Percentiles rank a stretch among this genome's conserved stretches.
phyloP scores from a whole-genome alignment of 2,329 filamentous ascomycete genomes.

The Fusarium falciforme region DNA sequence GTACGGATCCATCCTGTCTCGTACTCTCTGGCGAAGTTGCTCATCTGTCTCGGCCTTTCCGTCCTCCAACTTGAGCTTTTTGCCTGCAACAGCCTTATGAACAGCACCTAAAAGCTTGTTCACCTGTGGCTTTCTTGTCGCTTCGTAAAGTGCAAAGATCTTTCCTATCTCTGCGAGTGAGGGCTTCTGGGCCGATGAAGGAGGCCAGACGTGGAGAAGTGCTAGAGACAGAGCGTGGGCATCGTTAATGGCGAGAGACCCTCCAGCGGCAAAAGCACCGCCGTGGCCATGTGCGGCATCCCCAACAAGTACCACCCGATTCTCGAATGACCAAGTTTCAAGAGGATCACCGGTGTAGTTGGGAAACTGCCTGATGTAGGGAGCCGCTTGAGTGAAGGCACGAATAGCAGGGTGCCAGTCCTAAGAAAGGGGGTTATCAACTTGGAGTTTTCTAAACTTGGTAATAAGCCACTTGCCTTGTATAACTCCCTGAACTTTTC shows the following conservation, averaged over 20 bases:
- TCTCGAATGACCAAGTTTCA: not conserved
- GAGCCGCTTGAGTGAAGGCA: not conserved
- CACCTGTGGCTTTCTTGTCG: not conserved
- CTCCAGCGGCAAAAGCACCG: not conserved
- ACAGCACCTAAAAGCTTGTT: not conserved
- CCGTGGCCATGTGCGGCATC: not conserved
- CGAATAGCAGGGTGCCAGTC: slow-evolving; percentile 3
- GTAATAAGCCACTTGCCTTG: not conserved
- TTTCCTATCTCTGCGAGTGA: not conserved
- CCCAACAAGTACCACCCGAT: not conserved
- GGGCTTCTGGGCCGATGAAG: not conserved
- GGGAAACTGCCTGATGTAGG: not conserved
- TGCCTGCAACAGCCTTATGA: not conserved
- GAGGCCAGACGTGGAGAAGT: not conserved
- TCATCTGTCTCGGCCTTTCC: not conserved
- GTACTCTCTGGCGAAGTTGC: not conserved
- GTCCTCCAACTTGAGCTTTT: not conserved
- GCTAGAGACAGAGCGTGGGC: not conserved
- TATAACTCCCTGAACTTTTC: not conserved
- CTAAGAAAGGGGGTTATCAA: not conserved
- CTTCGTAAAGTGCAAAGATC: not conserved
- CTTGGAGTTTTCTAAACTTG: fast-evolving
- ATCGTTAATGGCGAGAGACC: not conserved
- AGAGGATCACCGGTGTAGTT: not conserved
- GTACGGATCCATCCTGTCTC: not conserved